Base-by-base conservation (phyloP, 2,329 filamentous ascomycete species). In the Tolypocladium tropicale region DNA sequence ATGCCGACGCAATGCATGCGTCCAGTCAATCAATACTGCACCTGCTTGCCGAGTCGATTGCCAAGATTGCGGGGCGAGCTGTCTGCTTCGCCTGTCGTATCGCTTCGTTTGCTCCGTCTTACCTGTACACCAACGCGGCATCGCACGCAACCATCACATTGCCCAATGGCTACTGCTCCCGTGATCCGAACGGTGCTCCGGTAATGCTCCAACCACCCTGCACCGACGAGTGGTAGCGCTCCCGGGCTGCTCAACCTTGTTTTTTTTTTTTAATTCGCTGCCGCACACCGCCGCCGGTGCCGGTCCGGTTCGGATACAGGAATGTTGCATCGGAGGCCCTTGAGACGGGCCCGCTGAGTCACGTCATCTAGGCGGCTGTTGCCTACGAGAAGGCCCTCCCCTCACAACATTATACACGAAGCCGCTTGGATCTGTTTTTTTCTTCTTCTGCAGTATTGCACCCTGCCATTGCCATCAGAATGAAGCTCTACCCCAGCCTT, bases 401-500 rank as follows among this genome's bases (percentile, higher is more conserved):
- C 23, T 46, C 12, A 14, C 41, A 14, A n/a, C n/a, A n/a, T n/a
- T n/a, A 46, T 28, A 28, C 41, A 9, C 6, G 5, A 18, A 28
- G 14, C 14, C 18, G 14, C 10, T 14, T 18, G 23, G 6, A 9
- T 14, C 21, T 37, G 4, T 37, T 37, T 10, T 23, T 7, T 18
- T 28, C 14, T 16, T 23, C 41, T 6, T 46, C 41, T 43, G 41
- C 41, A 23, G 21, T 23, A 21, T 21, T 7, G 33, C 25, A 32
- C 36, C 23, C 34, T 21, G 14, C 23, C 18, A 43, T 21, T 28
- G 49, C 30, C 36, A 11, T 21, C 58, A 64, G 55, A 56, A 88
- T 88, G 84, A 80, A 80, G 68, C 85, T 81, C 68, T 85, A 76
- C 66, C 66, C 76, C 21, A 76, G 76, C 39, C 76, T 89, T 58